Evolutionary conservation across 305 asterid genomes (phyloP), one percentile per base, ranked within the genome.

Genomic region (Fraxinus dipetala): DNA sequence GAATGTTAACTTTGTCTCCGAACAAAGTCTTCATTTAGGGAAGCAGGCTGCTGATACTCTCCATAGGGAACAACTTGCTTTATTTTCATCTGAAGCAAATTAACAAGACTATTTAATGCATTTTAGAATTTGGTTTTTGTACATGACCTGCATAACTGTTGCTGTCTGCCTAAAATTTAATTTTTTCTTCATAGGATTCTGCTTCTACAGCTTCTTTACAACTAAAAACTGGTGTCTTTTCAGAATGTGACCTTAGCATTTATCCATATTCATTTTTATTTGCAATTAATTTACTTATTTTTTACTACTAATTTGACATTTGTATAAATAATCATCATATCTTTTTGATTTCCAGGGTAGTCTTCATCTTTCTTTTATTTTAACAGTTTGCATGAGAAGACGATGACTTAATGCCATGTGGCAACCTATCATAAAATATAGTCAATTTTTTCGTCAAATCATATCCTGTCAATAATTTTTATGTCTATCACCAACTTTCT

Each of bases 1-100:
- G 84, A 90, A 30, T 67, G 78, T 40, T 65, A 10, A 30, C 79
- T n/a, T 82, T 67, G 18, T 22, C 74, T 67, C 11, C 35, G 7
- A 20, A 18, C 70, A 61, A 14, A 48, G 63, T 51, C 24, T n/a
- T 51, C 63, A 51, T 26, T 26, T 61, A 26, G 18, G 36, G 35
- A 24, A 26, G 18, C 74, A 67, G 9, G 74, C 36, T 67, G 35
- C 38, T 28, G 38, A 13, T 28, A 1, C 1, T 67, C 18, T 28
- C 30, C 16, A 61, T 11, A 5, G 74, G 35, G 35, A 67, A 26
- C 36, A 4, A 67, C 43, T 10, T 81, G 34, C 43, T 48, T 22
- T 22, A 14, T 56, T 67, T 13, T 69, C 77, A 34, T 45, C 63
- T 28, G 79, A 28, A 5, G 18, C 76, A 24, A 61, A 63, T 63